These are phyloP conservation scores for Phytophthora constricta DNA, from an alignment of 352 stramenopile genomes.

Conservation along the genomic window DNA sequence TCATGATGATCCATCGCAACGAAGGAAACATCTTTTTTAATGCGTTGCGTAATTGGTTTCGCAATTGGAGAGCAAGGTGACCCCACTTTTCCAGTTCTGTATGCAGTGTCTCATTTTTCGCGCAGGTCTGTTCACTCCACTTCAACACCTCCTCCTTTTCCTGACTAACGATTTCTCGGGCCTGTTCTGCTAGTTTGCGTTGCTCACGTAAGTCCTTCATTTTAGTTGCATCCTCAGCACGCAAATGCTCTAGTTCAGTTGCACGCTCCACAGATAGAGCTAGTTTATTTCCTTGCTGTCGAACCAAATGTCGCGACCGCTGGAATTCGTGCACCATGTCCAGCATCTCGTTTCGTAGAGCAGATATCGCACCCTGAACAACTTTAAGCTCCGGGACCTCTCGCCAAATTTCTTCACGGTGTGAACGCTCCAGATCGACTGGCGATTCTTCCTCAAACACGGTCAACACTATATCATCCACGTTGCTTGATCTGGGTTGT, in stretches of 20 bases:
- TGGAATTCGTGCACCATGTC: slow-evolving; percentile 63
- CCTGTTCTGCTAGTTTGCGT: slow-evolving; percentile 54
- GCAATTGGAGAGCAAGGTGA: slow-evolving; percentile 21
- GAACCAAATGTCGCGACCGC: slow-evolving; percentile 35
- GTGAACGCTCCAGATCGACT: slow-evolving; percentile 5
- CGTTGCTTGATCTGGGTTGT: background rate
- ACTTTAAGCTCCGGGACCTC: slow-evolving; percentile 52
- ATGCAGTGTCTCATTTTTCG: slow-evolving; percentile 55
- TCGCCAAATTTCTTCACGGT: slow-evolving; percentile 20
- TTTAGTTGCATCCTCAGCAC: slow-evolving; percentile 40
- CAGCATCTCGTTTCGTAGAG: slow-evolving; percentile 55
- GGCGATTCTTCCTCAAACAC: background rate
- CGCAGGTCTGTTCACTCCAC: slow-evolving; percentile 67
- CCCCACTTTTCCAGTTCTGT: slow-evolving; percentile 43
- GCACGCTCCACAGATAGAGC: slow-evolving; percentile 29
- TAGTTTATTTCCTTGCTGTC: slow-evolving; percentile 49
- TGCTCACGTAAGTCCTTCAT: slow-evolving; percentile 55
- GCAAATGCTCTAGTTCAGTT: slow-evolving; percentile 51
- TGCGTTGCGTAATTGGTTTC: slow-evolving; percentile 34
- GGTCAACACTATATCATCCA: slow-evolving; percentile 7
- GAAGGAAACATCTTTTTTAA: too few relatives aligned
- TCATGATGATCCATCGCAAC: too few relatives aligned
- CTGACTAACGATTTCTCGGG: slow-evolving; percentile 61
- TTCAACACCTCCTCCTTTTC: slow-evolving; percentile 70
- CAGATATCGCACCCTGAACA: slow-evolving; percentile 51